Conservation (phyloP, 352 stramenopile species). For the Phytopythium vexans region DNA sequence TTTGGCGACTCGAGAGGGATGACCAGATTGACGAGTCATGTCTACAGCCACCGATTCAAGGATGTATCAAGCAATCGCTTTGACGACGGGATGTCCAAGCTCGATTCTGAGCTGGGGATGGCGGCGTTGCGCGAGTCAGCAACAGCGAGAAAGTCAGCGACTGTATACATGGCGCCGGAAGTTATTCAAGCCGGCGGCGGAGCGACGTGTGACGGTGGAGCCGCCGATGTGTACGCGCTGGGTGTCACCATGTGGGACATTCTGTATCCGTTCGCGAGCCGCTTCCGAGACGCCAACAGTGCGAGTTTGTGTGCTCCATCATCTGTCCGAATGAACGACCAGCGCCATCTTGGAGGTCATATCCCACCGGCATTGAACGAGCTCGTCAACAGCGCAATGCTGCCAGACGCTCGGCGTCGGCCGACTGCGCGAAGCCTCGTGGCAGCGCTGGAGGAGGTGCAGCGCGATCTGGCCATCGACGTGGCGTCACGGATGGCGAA, state of each 20-base stretch:
- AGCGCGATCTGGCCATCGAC: slow-evolving; percentile 23
- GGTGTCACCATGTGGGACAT: slow-evolving; percentile 64
- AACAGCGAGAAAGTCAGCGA: slow-evolving; percentile 7
- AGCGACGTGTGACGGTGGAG: slow-evolving; percentile 24
- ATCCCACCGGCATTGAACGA: slow-evolving; percentile 22
- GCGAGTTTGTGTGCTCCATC: no score
- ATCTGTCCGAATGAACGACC: no score
- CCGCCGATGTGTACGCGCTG: slow-evolving; percentile 51
- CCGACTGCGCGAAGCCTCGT: slow-evolving; percentile 40
- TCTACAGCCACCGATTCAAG: no score
- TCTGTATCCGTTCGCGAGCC: slow-evolving; percentile 18
- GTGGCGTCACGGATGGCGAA: slow-evolving; percentile 2
- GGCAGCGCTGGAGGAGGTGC: slow-evolving; percentile 31
- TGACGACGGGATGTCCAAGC: no score
- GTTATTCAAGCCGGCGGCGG: slow-evolving; percentile 29
- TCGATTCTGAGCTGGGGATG: no score
- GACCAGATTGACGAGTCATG: no score
- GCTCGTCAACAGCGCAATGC: slow-evolving; percentile 38
- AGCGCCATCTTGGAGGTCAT: background rate
- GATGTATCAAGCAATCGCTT: no score
- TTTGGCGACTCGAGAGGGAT: no score
- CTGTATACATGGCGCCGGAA: slow-evolving; percentile 57
- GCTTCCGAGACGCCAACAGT: background rate
- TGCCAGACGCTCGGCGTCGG: slow-evolving; percentile 23
- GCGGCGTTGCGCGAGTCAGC: background rate